Base-by-base conservation (phyloP, 495 filamentous ascomycete genomes). In the Tirmania nivea region DNA sequence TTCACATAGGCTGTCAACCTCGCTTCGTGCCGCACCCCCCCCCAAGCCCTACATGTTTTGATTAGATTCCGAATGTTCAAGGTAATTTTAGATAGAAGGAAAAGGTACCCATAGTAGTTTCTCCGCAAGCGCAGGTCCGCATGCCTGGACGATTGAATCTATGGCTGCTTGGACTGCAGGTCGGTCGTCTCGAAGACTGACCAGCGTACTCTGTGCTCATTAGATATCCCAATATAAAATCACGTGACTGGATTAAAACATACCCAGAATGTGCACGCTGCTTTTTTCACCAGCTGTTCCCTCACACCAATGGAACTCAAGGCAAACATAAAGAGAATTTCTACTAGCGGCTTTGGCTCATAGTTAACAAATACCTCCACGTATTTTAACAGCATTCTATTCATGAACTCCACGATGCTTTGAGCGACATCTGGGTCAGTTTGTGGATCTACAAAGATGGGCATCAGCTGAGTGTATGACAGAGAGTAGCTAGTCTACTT, bases 201-300 rank as follows among this genome's bases (percentile, higher is more conserved):
- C 16, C 14, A 17, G 57, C 65, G 45, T 74, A 61, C 39, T 19
- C 39, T 45, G 39, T 45, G 0, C 17, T 5, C 12, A 45, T 14
- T 45, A 45, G 14, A 8, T 14, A 14, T 45, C 4, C n/a, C 4
- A 14, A 45, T 8, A 19, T 2, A 3, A 45, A 14, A 45, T 45
- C 12, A 14, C 12, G 39, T 14, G 39, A 45, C 17, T 45, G 17
- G 39, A 45, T 3, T 8, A 19, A 69, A 70, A 56, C 74, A 63
- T 59, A 84, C 78, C 87, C 88, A 95, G 59, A 95, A 89, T 25
- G 78, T 73, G 31, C 79, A 77, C 0, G 87, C 81, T 5, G 84
- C 78, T 37, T 74, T 76, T 64, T 94, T 89, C 1, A 86, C 83
- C 35, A 95, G 71, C 0, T 82, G 76, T 36, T 95, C 87, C 3